phyloP scores from a whole-genome alignment of 495 filamentous ascomycete genomes.

The Monascus purpureus region DNA sequence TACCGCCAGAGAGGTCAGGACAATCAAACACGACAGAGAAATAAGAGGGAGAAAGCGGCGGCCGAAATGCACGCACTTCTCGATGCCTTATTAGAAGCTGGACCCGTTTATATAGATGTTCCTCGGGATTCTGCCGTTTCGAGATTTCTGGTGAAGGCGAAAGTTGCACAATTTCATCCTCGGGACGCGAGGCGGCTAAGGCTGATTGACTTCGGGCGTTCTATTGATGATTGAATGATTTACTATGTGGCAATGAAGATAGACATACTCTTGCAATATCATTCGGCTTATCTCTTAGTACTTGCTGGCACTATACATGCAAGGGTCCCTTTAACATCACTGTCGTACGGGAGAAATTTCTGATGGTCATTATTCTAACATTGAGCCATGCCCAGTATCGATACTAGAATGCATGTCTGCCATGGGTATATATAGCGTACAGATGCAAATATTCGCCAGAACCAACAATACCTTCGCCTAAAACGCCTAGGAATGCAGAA shows the following conservation, averaged over 20 bases:
- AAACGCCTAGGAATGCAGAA: no score
- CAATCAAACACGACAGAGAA: constrained; percentile 14
- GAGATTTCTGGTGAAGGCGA: constrained; percentile 70
- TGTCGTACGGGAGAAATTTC: no score
- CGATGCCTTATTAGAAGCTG: constrained; percentile 48
- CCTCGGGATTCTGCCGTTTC: constrained; percentile 66
- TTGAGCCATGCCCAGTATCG: no score
- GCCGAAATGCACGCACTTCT: constrained; percentile 53
- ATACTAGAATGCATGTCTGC: no score
- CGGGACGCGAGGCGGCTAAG: constrained; percentile 62
- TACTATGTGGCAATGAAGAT: constrained; percentile 6
- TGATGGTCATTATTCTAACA: no score
- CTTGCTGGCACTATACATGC: no score
- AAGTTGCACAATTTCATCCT: constrained; percentile 77
- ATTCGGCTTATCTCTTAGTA: constrained; percentile 8
- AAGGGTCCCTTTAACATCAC: no score
- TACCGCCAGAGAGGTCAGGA: constrained; percentile 23
- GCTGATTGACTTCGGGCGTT: constrained; percentile 73
- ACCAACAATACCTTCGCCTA: no score
- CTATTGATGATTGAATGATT: constrained; percentile 28
- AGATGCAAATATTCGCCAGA: no score
- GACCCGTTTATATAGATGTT: constrained; percentile 52
- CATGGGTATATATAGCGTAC: no score
- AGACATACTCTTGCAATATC: constrained; percentile 1
- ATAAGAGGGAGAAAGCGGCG: constrained; percentile 52